Base-by-base conservation (phyloP, 371 early-diverging fungal genomes). In the Mucor saturninus region DNA sequence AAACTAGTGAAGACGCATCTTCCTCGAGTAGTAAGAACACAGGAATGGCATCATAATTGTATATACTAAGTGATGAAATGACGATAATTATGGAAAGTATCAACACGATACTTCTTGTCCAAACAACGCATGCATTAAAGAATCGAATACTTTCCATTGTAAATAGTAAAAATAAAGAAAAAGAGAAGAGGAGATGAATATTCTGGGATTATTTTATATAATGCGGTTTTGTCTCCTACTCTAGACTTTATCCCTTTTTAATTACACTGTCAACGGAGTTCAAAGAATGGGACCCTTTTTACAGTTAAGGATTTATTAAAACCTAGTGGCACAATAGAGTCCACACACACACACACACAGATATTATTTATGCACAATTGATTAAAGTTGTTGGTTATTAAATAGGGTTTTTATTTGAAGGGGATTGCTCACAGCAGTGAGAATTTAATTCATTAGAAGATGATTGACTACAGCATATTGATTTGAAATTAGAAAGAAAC, bases 1-100 rank as follows among this genome's bases (percentile, higher is more conserved):
- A 10, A 10, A 43, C 40, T 2, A 35, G 26, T 6, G 51, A 35
- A 3, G 56, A 3, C 13, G 35, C 46, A 14, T 56, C 57, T 11
- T 55, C 15, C 21, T 63, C 56, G 14, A 63, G 31, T 15, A 68
- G 26, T 5, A 55, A 32, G 35, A 63, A 56, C 26, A 68, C 42
- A n/a, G 68, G 63, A 5, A 51, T 51, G 5, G 68, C 49, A 8
- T 42, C 48, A 10, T 15, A 31, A 13, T 63, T 58, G 38, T 68
- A 68, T 5, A 68, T 48, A 21, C 51, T 40, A 4, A 68, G 60
- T 32, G 68, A 62, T 26, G 63, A n/a, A 13, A 68, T 37, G 14
- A 68, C 59, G 13, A 68, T 37, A 0, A 56, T 1, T n/a, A 68
- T 59, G 3, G 68, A 68, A 5, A 68, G 29, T 3, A 68, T 35